Conservation (phyloP, 75 land plant genomes). For the Larix kaempferi region DNA sequence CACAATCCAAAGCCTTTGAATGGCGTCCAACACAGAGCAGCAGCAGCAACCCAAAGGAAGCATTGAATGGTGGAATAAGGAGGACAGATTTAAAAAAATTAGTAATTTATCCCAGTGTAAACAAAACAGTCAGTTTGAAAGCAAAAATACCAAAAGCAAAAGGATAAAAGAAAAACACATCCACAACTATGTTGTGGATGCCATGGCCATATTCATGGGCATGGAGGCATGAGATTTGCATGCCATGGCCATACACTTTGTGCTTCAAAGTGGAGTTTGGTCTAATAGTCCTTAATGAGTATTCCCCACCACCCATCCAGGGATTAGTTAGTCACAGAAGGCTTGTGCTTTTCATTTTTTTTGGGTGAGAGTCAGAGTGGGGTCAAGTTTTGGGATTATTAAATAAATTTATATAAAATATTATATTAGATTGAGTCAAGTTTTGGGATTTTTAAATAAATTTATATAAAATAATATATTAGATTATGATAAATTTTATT, state of each 20-base stretch:
- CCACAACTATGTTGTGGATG: background rate
- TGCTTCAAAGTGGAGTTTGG: background rate
- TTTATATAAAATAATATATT: too few species aligned
- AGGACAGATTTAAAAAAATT: background rate
- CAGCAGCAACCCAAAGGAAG: background rate
- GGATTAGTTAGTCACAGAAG: too few species aligned
- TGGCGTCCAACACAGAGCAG: background rate
- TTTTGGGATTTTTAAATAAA: too few species aligned
- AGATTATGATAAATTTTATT: too few species aligned
- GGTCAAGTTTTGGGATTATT: too few species aligned
- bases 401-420: too few species aligned
- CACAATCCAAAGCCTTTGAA: background rate
- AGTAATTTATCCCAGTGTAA: too few species aligned
- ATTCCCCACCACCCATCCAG: too few species aligned
- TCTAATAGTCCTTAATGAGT: too few species aligned
- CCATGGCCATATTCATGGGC: background rate
- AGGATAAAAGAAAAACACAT: background rate
- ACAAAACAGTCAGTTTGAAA: background rate
- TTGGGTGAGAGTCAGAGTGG: too few species aligned
- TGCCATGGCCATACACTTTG: slow-evolving; percentile 1
- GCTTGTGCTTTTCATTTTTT: too few species aligned
- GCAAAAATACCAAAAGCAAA: background rate
- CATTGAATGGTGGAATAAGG: background rate
- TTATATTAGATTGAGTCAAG: too few species aligned
- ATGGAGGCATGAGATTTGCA: slow-evolving; percentile 10